A percentile compares a stretch with the other conserved stretches of the same genome.
These are phyloP conservation scores for Vinca major DNA, from an alignment of 305 asterid genomes.

Conservation along the genomic window DNA sequence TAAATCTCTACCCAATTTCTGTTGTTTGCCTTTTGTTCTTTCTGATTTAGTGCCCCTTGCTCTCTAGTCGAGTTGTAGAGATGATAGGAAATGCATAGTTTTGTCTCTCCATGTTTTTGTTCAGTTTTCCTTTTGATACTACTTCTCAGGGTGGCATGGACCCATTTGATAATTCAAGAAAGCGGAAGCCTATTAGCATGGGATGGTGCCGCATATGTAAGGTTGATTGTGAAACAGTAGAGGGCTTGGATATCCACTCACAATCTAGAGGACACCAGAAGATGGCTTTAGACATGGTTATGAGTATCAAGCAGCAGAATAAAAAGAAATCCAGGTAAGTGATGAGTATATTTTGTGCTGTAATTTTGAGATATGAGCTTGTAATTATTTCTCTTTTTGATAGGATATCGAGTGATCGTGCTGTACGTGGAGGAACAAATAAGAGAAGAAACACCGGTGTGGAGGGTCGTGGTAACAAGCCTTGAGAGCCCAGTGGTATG, in stretches of 20 bases:
- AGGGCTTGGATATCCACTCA: slow-evolving; percentile 74
- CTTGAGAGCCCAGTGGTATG: slow-evolving; percentile 25
- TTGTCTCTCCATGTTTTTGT: not conserved
- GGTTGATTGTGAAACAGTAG: slow-evolving; percentile 77
- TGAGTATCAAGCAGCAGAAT: slow-evolving; percentile 60
- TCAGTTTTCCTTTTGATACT: not conserved
- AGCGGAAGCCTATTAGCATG: slow-evolving; percentile 49
- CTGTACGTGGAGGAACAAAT: slow-evolving; percentile 49
- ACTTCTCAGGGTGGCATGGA: slow-evolving; percentile 37
- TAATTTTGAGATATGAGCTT: not conserved
- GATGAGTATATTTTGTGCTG: slow-evolving; percentile 12
- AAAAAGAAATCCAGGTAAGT: slow-evolving; percentile 54
- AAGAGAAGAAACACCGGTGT: slow-evolving; percentile 45
- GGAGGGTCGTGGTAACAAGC: slow-evolving; percentile 53
- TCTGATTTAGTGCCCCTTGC: not conserved
- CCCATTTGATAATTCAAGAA: slow-evolving; percentile 54
- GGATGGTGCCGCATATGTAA: slow-evolving; percentile 93
- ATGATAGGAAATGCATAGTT: not conserved
- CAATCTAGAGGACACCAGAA: slow-evolving; percentile 90
- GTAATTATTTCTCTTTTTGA: slow-evolving; percentile 20
- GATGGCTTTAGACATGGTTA: slow-evolving; percentile 72
- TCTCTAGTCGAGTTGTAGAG: too few relatives aligned
- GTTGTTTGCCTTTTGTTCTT: not conserved
- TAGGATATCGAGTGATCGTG: slow-evolving; percentile 47
- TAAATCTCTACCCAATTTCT: slow-evolving; percentile 25